These are phyloP conservation scores for Acanthamoeba rhysodes DNA, from an alignment of 208 protist species.

Conservation along the genomic window DNA sequence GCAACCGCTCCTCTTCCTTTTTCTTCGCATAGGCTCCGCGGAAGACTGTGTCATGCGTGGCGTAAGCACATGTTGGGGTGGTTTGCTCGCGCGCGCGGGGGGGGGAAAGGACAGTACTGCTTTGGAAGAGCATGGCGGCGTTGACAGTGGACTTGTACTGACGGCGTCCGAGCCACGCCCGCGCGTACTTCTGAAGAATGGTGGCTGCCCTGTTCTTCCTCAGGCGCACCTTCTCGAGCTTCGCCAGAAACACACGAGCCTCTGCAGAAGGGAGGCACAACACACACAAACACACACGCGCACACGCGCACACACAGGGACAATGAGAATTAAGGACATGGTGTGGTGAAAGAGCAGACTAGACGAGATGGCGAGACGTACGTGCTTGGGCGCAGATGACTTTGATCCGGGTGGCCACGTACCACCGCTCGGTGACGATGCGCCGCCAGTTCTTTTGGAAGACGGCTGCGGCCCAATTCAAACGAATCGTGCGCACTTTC, in stretches of 20 bases:
- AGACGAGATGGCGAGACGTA: neutral
- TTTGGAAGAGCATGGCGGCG: conserved; percentile 65
- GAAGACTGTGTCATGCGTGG: conserved; percentile 20
- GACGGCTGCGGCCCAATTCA: conserved; percentile 64
- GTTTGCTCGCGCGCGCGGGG: neutral
- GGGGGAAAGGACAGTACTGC: neutral
- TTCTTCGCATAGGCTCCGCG: neutral
- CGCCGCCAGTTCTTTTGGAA: conserved; percentile 74
- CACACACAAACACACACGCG: no score
- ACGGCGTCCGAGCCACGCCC: conserved; percentile 30
- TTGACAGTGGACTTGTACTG: conserved; percentile 32
- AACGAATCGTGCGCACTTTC: conserved; percentile 31
- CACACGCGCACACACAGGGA: neutral
- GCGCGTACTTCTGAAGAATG: conserved; percentile 17
- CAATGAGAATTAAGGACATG: neutral
- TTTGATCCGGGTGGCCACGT: neutral
- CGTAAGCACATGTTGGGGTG: no score
- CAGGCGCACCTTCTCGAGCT: conserved; percentile 38
- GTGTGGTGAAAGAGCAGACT: neutral
- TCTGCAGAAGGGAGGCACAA: neutral
- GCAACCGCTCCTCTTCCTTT: neutral
- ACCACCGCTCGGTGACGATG: conserved; percentile 40
- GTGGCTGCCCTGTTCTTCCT: neutral
- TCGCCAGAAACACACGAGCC: conserved; percentile 38
- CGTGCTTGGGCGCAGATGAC: conserved; percentile 45